Percentiles rank a stretch among this genome's conserved stretches.
Conservation (phyloP, 2,329 filamentous ascomycete genomes). For the Apiospora arundinis region DNA sequence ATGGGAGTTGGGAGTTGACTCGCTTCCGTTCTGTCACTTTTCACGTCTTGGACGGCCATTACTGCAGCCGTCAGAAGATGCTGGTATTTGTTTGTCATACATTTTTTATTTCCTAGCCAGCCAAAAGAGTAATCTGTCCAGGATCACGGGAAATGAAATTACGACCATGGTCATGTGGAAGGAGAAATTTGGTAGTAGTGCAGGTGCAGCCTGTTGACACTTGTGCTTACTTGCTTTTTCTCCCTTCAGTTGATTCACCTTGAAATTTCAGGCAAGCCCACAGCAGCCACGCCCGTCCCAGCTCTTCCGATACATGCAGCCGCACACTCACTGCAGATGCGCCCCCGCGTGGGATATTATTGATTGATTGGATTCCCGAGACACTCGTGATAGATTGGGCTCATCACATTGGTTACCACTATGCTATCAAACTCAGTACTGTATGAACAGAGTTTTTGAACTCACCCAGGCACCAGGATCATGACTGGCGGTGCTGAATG, state of each 20-base stretch:
- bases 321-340: background rate
- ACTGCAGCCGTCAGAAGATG: background rate
- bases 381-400: background rate
- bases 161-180: background rate
- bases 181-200: background rate
- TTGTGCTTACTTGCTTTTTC: background rate
- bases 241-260: slow-evolving; percentile 7
- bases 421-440: background rate
- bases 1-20: background rate
- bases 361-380: background rate
- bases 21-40: background rate
- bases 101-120: too few relatives aligned
- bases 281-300: background rate
- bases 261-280: background rate
- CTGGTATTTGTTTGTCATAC: background rate
- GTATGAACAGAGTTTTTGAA: too few relatives aligned
- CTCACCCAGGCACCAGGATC: too few relatives aligned
- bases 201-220: background rate
- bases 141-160: slow-evolving; percentile 9
- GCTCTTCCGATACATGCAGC: slow-evolving; percentile 8
- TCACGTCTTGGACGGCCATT: background rate
- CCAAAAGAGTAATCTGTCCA: background rate
- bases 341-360: background rate
- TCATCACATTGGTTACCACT: background rate
- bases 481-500: background rate